These are phyloP conservation scores for Dissoconium aciculare DNA, from an alignment of 2,329 filamentous ascomycete species.

Conservation along the genomic window DNA sequence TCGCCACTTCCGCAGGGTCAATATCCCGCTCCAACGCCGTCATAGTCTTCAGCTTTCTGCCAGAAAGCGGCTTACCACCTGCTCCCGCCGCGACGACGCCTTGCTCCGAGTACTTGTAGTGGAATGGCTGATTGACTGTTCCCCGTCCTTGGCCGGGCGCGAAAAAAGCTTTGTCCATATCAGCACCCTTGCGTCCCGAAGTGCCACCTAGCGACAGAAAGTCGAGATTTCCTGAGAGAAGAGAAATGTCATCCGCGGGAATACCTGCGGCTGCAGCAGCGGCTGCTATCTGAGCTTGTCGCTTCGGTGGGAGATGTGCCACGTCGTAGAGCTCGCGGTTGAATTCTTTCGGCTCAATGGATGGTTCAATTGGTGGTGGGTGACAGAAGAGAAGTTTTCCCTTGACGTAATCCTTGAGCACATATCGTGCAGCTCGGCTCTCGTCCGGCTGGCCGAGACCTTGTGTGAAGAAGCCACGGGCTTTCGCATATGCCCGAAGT, in stretches of 20 bases:
- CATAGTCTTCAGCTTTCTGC: conserved; percentile 68
- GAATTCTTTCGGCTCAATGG: conserved; percentile 58
- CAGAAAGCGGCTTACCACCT: conserved; percentile 62
- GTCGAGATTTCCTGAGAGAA: conserved; percentile 24
- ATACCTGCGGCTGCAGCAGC: conserved; percentile 4
- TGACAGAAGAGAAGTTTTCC: conserved; percentile 88
- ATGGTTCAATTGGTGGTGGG: conserved; percentile 57
- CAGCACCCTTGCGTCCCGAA: conserved; percentile 57
- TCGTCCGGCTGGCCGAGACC: conserved; percentile 80
- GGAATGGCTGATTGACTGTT: conserved; percentile 68
- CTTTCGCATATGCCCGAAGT: conserved; percentile 70
- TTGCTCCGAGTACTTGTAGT: conserved; percentile 75
- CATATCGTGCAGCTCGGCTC: conserved; percentile 72
- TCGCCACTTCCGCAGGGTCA: conserved; percentile 60
- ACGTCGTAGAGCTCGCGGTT: conserved; percentile 81
- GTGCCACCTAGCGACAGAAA: conserved; percentile 24
- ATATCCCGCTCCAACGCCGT: conserved; percentile 71
- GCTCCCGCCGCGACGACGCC: too few species aligned
- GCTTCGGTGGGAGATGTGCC: conserved; percentile 65
- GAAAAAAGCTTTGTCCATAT: conserved; percentile 84
- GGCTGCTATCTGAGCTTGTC: conserved; percentile 42
- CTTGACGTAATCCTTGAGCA: conserved; percentile 95
- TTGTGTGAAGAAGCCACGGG: conserved; percentile 78
- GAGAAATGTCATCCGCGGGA: background rate
- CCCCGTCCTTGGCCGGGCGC: conserved; percentile 45